phyloP scores from a whole-genome alignment of 257 asterid genomes.

The Solanum piurae region DNA sequence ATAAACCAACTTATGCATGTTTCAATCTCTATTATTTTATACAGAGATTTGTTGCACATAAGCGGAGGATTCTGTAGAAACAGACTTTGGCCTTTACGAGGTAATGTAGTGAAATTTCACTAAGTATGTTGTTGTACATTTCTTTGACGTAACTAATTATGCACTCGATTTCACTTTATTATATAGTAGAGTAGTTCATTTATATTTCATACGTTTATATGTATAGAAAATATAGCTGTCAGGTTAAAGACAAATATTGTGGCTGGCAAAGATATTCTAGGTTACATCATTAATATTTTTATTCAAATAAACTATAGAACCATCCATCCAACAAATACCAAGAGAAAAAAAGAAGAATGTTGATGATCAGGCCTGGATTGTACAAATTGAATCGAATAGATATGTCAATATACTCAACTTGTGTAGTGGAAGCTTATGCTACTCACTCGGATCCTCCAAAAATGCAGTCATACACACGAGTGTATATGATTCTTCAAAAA shows the following conservation, averaged over 20 bases:
- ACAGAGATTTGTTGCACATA: background rate
- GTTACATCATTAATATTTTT: background rate
- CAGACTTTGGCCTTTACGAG: background rate
- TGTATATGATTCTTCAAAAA: background rate
- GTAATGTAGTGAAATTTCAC: too few species aligned
- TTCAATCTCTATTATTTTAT: background rate
- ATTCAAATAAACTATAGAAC: background rate
- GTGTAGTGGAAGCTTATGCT: background rate
- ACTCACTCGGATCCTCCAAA: background rate
- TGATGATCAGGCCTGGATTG: background rate
- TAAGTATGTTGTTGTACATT: background rate
- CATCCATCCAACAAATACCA: background rate
- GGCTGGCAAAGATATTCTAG: background rate
- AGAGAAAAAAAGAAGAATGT: background rate
- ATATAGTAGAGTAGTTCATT: background rate
- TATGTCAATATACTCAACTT: background rate
- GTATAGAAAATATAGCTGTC: background rate
- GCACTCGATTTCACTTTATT: background rate
- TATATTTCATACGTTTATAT: background rate
- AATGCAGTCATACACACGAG: background rate
- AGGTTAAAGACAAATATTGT: background rate
- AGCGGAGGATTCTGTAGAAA: background rate
- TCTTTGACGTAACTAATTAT: background rate
- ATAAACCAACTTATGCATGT: too few species aligned
- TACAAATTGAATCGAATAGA: background rate